These are phyloP conservation scores for Rhodamnia argentea DNA, from an alignment of 345 rosid species.

Conservation along the genomic window DNA sequence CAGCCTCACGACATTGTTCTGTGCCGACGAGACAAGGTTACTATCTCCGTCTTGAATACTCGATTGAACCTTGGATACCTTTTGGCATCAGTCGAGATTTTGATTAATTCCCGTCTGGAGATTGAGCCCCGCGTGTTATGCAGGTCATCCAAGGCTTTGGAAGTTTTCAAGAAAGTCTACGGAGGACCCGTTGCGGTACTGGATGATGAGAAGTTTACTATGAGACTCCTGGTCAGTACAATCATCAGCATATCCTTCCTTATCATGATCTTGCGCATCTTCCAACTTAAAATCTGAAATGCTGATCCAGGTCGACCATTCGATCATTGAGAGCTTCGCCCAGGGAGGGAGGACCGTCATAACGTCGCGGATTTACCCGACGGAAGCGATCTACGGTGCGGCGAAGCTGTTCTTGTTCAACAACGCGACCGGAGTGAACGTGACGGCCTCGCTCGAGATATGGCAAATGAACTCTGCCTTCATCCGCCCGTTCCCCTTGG, in stretches of 20 bases:
- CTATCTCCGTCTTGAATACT: not conserved
- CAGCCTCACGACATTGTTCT: slow-evolving; percentile 39
- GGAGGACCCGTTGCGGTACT: slow-evolving; percentile 66
- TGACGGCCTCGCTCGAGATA: slow-evolving; percentile 58
- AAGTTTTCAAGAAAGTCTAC: slow-evolving; percentile 44
- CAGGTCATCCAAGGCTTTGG: slow-evolving; percentile 71
- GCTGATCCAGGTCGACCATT: slow-evolving; percentile 70
- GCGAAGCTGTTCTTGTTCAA: slow-evolving; percentile 73
- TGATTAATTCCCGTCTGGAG: not conserved
- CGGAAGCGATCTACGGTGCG: slow-evolving; percentile 75
- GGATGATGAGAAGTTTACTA: slow-evolving; percentile 42
- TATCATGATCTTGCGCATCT: not conserved
- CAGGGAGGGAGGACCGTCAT: slow-evolving; percentile 85
- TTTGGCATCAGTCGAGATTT: not conserved
- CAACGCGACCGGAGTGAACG: slow-evolving; percentile 63
- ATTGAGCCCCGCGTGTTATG: not conserved
- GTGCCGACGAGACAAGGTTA: slow-evolving; percentile 74
- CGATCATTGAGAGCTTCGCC: slow-evolving; percentile 76
- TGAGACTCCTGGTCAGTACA: slow-evolving; percentile 66
- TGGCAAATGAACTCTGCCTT: slow-evolving; percentile 82
- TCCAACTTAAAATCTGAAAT: not conserved
- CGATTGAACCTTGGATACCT: not conserved
- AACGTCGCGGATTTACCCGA: slow-evolving; percentile 79
- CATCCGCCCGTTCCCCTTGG: slow-evolving; percentile 44
- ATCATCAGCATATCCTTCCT: not conserved